phyloP scores from a whole-genome alignment of 768 basidiomycete genomes.

The Auricularia auricula-judae region DNA sequence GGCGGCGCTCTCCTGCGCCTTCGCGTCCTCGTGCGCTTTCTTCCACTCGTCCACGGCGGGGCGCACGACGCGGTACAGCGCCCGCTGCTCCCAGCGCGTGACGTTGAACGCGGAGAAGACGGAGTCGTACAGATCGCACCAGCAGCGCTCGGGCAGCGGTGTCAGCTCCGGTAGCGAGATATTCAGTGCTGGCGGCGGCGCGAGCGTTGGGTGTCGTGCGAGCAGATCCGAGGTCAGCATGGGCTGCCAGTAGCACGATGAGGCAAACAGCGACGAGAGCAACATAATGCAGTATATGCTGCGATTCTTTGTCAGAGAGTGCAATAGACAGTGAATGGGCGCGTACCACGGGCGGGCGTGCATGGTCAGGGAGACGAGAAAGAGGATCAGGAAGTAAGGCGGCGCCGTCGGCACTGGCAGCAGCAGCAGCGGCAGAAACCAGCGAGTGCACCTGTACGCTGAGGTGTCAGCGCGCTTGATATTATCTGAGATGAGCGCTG shows the following conservation, averaged over 20 bases:
- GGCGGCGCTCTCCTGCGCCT: neutral
- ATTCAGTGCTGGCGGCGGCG: slow-evolving; percentile 1
- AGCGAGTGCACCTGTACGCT: slow-evolving; percentile 64
- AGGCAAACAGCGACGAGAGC: slow-evolving; percentile 70
- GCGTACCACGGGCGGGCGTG: slow-evolving; percentile 78
- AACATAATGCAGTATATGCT: slow-evolving; percentile 85
- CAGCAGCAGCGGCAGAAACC: slow-evolving; percentile 70
- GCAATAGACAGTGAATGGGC: neutral
- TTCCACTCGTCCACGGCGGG: neutral
- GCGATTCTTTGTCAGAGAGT: neutral
- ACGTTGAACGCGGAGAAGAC: slow-evolving; percentile 73
- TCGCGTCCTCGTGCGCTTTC: slow-evolving; percentile 21
- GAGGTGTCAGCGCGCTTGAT: neutral
- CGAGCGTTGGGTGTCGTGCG: neutral
- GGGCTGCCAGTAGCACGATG: slow-evolving; percentile 86
- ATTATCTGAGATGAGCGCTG: neutral
- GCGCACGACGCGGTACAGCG: slow-evolving; percentile 25
- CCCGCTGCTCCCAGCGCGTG: slow-evolving; percentile 61
- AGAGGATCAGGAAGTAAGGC: slow-evolving; percentile 68
- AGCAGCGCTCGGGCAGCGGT: slow-evolving; percentile 67
- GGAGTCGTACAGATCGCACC: slow-evolving; percentile 66
- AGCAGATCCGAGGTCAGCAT: slow-evolving; percentile 37
- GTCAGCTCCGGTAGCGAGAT: slow-evolving; percentile 21
- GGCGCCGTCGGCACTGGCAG: slow-evolving; percentile 71
- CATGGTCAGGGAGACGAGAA: slow-evolving; percentile 63